A percentile compares a stretch with the other conserved stretches of the same genome.
These are phyloP conservation scores for Houttuynia cordata DNA, from an alignment of 164 flowering plant genomes.

Conservation along the genomic window DNA sequence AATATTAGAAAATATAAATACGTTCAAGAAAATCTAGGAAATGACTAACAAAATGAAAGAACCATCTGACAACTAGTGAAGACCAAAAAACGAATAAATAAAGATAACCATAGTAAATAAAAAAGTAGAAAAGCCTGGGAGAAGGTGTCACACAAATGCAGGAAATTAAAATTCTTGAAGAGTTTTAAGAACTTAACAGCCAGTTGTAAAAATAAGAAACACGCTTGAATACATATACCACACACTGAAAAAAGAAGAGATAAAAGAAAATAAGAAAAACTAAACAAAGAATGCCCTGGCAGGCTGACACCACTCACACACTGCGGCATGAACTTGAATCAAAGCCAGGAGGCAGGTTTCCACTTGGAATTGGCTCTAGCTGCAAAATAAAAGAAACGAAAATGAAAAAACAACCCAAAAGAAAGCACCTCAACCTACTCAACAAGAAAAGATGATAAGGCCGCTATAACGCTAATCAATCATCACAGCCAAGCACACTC, in stretches of 20 bases:
- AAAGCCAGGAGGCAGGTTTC: conserved; percentile 38
- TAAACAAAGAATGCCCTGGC: conserved; percentile 9
- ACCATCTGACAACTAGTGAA: too few relatives aligned
- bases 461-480: background rate
- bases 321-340: conserved; percentile 33
- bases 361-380: conserved; percentile 32
- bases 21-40: too few relatives aligned
- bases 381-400: conserved; percentile 19
- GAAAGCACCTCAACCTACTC: conserved; percentile 6
- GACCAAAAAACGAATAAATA: background rate
- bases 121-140: background rate
- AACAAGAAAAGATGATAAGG: background rate
- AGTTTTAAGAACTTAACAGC: background rate
- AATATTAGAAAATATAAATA: background rate
- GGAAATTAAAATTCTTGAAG: background rate
- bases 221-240: too few relatives aligned
- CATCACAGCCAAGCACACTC: too few relatives aligned
- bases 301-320: conserved; percentile 28
- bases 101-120: background rate
- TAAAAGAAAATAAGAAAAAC: background rate
- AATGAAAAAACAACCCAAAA: conserved; percentile 9
- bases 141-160: background rate
- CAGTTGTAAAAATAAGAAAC: background rate
- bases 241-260: background rate
- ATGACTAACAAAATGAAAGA: too few relatives aligned